Evolutionary conservation across 257 asterid genomes (phyloP), one percentile per base, ranked within the genome.

Genomic region (Vinca minor): DNA sequence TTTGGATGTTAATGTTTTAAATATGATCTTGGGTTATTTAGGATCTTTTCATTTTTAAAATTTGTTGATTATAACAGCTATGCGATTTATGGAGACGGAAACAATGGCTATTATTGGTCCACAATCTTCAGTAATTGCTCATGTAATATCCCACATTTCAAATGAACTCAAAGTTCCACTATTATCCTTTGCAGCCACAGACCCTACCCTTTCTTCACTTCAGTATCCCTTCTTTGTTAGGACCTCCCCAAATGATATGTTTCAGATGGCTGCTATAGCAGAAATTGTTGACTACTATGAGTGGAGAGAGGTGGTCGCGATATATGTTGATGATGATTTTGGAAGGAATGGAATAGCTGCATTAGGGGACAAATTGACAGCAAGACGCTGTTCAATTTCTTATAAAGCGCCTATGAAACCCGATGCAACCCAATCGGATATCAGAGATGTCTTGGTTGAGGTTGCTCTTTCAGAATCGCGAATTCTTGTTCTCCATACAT

Each of bases 21-120:
- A 29, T 64, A 0, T 67, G 39, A 9, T 50, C 44, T 49, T 54
- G 41, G 34, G 47, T 50, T 50, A 31, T 58, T 54, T 53, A 46
- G 3, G 12, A 39, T 59, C 26, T 35, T 52, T n/a, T 48, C 7
- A 23, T 8, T 42, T 20, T 67, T 39, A 34, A 38, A 26, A 54
- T 67, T 62, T 44, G 34, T 26, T 39, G 42, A 26, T 36, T 31
- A 56, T 69, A 7, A 64, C 85, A 86, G 88, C 83, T 47, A 70
- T 86, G n/a, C 77, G 73, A 65, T 76, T 84, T 73, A 80, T 86
- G 76, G 88, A 82, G 66, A 75, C 74, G 35, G 85, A 82, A 48
- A 78, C 80, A 34, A 71, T 86, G 62, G 91, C 95, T 12, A 80
- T 86, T 47, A 69, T 86, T 17, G 95, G 95, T 20, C 95, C 88